Conservation (phyloP, 208 protist genomes). For the Spongospora subterranea region DNA sequence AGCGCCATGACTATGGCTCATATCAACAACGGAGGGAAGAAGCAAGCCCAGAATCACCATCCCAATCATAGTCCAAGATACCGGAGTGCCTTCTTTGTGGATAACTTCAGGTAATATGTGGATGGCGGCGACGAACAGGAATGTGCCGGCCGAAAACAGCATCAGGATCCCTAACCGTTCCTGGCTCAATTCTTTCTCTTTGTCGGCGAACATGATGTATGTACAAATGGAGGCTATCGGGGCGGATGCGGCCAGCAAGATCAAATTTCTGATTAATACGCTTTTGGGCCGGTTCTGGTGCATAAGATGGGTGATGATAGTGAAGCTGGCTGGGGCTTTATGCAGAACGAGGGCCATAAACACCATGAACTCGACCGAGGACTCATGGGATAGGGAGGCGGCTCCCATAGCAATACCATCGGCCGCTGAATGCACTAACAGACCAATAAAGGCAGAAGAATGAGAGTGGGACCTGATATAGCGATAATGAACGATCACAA, state of each 20-base stretch:
- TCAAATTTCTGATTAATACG: not conserved
- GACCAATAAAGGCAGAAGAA: conserved; percentile 9
- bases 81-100: not conserved
- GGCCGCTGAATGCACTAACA: conserved; percentile 45
- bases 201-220: conserved; percentile 49
- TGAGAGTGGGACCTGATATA: not conserved
- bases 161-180: conserved; percentile 7
- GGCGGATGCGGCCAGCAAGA: not conserved
- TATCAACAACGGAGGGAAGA: not conserved
- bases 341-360: conserved; percentile 13
- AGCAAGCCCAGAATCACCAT: not conserved
- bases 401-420: conserved; percentile 36
- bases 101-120: conserved; percentile 27
- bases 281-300: not conserved
- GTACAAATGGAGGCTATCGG: conserved; percentile 6
- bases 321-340: conserved; percentile 42
- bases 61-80: conserved; percentile 16
- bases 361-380: conserved; percentile 2
- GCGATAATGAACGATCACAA: no score
- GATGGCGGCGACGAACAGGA: conserved; percentile 33
- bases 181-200: not conserved
- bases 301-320: not conserved
- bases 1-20: conserved; percentile 2
- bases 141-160: conserved; percentile 43
- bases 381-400: conserved; percentile 27